Evolutionary conservation across 208 protist genomes (phyloP).

Genomic region (Endotrypanum monterogeii): DNA sequence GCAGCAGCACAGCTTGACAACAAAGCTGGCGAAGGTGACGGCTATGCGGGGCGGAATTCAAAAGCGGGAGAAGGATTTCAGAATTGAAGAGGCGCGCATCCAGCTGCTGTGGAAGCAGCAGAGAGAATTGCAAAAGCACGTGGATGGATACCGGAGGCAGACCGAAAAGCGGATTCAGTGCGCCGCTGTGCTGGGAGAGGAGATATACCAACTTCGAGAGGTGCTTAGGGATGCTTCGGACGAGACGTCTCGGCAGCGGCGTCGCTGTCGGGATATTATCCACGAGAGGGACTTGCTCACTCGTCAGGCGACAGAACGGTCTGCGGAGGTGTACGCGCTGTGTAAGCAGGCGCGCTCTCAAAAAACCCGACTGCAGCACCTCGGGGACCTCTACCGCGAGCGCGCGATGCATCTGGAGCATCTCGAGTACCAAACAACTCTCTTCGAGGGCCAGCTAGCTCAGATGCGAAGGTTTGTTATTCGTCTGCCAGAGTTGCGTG

Average conservation of each 20-base stretch:
- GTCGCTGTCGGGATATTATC: slow-evolving; percentile 92
- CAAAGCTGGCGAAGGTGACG: slow-evolving; percentile 94
- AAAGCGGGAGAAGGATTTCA: slow-evolving; percentile 53
- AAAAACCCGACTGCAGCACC: slow-evolving; percentile 92
- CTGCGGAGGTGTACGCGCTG: slow-evolving; percentile 94
- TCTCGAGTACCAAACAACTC: slow-evolving; percentile 60
- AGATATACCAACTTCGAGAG: slow-evolving; percentile 92
- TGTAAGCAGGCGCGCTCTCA: slow-evolving; percentile 98
- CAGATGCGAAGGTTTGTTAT: slow-evolving; percentile 50
- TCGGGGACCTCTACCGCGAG: slow-evolving; percentile 94
- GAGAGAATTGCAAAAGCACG: slow-evolving; percentile 53
- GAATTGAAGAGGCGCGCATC: slow-evolving; percentile 42
- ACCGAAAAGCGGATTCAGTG: slow-evolving; percentile 42
- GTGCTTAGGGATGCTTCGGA: slow-evolving; percentile 92
- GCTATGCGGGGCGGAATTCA: slow-evolving; percentile 95
- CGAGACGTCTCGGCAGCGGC: slow-evolving; percentile 87
- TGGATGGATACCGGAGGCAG: slow-evolving; percentile 38
- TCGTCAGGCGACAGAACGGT: slow-evolving; percentile 93
- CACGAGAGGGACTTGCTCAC: slow-evolving; percentile 95
- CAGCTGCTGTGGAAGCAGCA: slow-evolving; percentile 54
- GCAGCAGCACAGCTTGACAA: slow-evolving; percentile 93
- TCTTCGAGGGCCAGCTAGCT: slow-evolving; percentile 52
- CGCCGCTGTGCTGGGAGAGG: slow-evolving; percentile 52
- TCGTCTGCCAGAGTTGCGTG: slow-evolving; percentile 63
- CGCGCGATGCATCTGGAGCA: slow-evolving; percentile 61